Conservation (phyloP, 2,329 filamentous ascomycete genomes). For the Pseudohalonectria lignicola region DNA sequence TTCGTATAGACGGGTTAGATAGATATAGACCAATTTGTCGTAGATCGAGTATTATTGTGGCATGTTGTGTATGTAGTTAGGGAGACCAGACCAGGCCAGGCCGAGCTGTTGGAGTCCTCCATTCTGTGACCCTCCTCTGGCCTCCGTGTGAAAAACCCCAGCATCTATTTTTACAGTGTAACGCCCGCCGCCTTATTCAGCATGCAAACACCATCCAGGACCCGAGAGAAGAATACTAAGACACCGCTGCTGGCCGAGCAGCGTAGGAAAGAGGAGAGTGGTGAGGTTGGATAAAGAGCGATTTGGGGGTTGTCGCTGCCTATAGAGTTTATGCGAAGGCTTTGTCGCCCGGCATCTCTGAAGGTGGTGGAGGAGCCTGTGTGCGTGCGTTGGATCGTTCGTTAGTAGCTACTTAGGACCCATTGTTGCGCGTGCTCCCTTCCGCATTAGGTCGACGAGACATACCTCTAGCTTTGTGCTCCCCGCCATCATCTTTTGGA, state of each 20-base stretch:
- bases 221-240: neutral
- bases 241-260: neutral
- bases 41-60: conserved; percentile 2
- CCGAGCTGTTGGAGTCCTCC: neutral
- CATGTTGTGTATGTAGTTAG: too few species aligned
- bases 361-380: conserved; percentile 4
- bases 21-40: too few species aligned
- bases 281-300: too few species aligned
- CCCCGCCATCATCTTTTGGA: conserved; percentile 88
- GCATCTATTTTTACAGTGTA: neutral
- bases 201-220: neutral
- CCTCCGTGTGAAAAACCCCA: neutral
- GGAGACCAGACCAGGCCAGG: too few species aligned
- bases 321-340: conserved; percentile 3
- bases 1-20: too few species aligned
- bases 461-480: conserved; percentile 71
- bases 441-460: conserved; percentile 6
- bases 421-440: too few species aligned
- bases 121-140: neutral
- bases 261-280: conserved; percentile 1
- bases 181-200: neutral
- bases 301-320: too few species aligned
- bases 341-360: conserved; percentile 2
- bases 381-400: neutral
- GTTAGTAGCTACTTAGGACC: too few species aligned